These are phyloP conservation scores for Annulohypoxylon bovei DNA, from an alignment of 495 filamentous ascomycete species.

Conservation along the genomic window DNA sequence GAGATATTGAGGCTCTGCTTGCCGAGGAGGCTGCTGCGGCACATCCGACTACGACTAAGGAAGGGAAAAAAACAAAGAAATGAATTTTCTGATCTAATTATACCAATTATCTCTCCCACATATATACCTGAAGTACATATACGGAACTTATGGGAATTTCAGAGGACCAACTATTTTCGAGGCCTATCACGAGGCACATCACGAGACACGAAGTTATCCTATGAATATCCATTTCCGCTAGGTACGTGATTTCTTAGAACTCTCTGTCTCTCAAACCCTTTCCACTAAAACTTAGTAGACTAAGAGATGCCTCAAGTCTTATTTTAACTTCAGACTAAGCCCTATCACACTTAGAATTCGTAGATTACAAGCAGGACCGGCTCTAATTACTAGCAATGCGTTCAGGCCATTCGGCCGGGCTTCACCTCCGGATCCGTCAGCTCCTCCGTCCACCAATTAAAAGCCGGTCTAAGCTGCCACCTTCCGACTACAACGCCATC, in stretches of 20 bases:
- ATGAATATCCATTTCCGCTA: neutral
- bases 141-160: neutral
- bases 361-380: neutral
- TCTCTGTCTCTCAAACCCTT: too few species aligned
- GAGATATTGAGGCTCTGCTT: conserved; percentile 76
- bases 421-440: neutral
- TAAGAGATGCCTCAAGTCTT: neutral
- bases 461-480: conserved; percentile 11
- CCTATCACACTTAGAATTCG: neutral
- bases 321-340: neutral
- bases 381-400: too few species aligned
- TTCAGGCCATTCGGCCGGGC: neutral
- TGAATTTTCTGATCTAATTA: conserved; percentile 25
- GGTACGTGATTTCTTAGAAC: neutral
- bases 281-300: neutral
- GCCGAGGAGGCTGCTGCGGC: conserved; percentile 54
- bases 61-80: conserved; percentile 45
- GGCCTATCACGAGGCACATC: neutral
- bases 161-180: neutral
- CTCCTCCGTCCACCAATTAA: neutral
- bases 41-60: conserved; percentile 32
- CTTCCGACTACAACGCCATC: conserved; percentile 19
- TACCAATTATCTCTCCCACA: neutral
- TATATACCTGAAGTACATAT: neutral
- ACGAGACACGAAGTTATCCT: neutral